A percentile compares a stretch with the other conserved stretches of the same genome.
phyloP scores from a whole-genome alignment of 2,329 filamentous ascomycete genomes.

The Venturia effusa region DNA sequence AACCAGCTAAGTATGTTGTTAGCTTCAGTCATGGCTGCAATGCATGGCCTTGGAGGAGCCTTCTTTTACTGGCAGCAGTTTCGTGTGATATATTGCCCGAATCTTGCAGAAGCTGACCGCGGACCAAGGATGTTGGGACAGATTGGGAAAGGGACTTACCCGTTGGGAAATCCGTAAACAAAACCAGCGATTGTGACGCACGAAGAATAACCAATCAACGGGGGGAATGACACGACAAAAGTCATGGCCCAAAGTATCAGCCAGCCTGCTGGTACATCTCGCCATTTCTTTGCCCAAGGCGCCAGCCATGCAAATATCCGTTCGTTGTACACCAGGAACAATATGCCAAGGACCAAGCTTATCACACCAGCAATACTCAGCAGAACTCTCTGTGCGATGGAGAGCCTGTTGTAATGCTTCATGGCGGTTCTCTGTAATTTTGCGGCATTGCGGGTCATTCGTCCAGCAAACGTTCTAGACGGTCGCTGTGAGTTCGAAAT shows the following conservation, averaged over 20 bases:
- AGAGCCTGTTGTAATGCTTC: slow-evolving; percentile 39
- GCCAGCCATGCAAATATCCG: slow-evolving; percentile 65
- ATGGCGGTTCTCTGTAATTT: slow-evolving; percentile 16
- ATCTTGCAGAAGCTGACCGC: background rate
- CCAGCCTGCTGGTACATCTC: slow-evolving; percentile 59
- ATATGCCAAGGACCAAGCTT: slow-evolving; percentile 46
- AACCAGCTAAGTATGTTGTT: slow-evolving; percentile 56
- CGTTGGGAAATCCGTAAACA: slow-evolving; percentile 59
- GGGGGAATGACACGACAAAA: slow-evolving; percentile 72
- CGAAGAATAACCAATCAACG: slow-evolving; percentile 77
- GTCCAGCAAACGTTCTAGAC: slow-evolving; percentile 4
- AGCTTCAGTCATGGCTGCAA: background rate
- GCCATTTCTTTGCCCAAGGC: slow-evolving; percentile 67
- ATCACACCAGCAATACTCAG: slow-evolving; percentile 41
- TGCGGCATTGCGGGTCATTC: slow-evolving; percentile 17
- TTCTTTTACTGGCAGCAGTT: slow-evolving; percentile 26
- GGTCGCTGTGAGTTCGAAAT: slow-evolving; percentile 8
- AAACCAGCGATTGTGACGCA: slow-evolving; percentile 60
- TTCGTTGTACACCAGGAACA: slow-evolving; percentile 70
- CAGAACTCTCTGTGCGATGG: slow-evolving; percentile 50
- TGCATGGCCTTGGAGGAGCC: background rate
- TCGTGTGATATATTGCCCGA: background rate
- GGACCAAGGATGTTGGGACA: background rate
- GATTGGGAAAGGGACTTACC: slow-evolving; percentile 37
- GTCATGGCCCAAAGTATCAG: slow-evolving; percentile 65